phyloP scores from a whole-genome alignment of 208 protist genomes.

The Acanthamoeba triangularis region DNA sequence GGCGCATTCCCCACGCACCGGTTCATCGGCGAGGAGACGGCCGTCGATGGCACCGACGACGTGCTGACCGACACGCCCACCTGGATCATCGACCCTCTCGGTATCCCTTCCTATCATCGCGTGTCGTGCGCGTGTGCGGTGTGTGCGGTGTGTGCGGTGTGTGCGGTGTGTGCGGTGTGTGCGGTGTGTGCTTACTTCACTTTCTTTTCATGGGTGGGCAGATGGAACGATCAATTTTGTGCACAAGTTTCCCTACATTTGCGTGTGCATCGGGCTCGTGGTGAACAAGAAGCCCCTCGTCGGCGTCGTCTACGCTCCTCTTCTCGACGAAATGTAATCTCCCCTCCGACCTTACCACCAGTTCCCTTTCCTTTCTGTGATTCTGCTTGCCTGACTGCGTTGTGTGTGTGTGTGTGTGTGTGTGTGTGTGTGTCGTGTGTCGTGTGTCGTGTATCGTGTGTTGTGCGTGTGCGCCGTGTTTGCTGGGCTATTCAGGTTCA shows the following conservation, averaged over 20 bases:
- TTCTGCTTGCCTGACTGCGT: neutral
- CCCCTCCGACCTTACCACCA: too few relatives aligned
- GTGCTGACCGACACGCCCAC: constrained; percentile 74
- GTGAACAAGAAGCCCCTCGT: constrained; percentile 83
- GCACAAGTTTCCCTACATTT: constrained; percentile 81
- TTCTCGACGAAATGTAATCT: constrained; percentile 81
- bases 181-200: neutral
- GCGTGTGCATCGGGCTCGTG: constrained; percentile 84
- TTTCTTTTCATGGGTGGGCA: neutral
- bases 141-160: neutral
- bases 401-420: neutral
- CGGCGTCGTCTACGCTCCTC: constrained; percentile 83
- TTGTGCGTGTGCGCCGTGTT: neutral
- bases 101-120: neutral
- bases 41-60: neutral
- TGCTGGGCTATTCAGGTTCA: neutral
- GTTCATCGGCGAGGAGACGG: constrained; percentile 54
- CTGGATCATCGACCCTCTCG: constrained; percentile 85
- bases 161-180: neutral
- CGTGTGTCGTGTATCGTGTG: neutral
- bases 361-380: neutral
- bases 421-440: neutral
- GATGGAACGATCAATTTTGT: constrained; percentile 90
- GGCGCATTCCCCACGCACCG: constrained; percentile 9
- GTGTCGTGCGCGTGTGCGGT: neutral